These are phyloP conservation scores for Metarhizium brunneum DNA, from an alignment of 2,329 filamentous ascomycete genomes.

Conservation along the genomic window DNA sequence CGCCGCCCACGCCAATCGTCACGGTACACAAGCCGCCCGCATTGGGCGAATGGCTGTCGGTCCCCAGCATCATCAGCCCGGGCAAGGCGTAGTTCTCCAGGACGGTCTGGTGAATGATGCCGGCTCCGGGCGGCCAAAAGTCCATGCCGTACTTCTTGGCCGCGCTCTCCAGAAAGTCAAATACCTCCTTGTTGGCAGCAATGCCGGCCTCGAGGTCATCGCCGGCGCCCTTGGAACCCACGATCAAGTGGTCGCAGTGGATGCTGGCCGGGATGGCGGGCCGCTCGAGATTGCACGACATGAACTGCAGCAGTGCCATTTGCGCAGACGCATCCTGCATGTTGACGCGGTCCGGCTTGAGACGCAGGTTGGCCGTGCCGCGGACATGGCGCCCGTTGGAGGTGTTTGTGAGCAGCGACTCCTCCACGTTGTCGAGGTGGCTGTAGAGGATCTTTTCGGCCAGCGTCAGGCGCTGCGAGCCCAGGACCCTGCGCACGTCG, in stretches of 20 bases:
- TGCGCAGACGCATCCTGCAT: conserved; percentile 99
- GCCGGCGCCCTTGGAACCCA: conserved; percentile 83
- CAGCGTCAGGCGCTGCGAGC: conserved; percentile 62
- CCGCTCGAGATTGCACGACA: conserved; percentile 83
- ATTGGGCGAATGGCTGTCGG: conserved; percentile 94
- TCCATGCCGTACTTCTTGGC: conserved; percentile 87
- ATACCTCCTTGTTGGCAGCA: conserved; percentile 89
- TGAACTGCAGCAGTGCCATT: conserved; percentile 98
- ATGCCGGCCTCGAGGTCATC: conserved; percentile 79
- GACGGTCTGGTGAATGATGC: conserved; percentile 96
- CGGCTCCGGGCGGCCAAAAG: conserved; percentile 89
- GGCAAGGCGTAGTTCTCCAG: conserved; percentile 97
- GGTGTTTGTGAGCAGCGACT: conserved; percentile 74
- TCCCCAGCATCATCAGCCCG: conserved; percentile 97
- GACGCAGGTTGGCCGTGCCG: conserved; percentile 84
- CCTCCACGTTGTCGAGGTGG: conserved; percentile 82
- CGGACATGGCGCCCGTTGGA: conserved; percentile 77
- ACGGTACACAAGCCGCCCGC: conserved; percentile 90
- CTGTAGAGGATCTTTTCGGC: conserved; percentile 98
- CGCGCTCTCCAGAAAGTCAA: conserved; percentile 92
- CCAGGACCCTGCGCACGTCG: conserved; percentile 66
- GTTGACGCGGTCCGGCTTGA: conserved; percentile 93
- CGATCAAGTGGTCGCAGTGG: conserved; percentile 98
- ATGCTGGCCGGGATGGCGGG: conserved; percentile 95
- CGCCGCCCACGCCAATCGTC: conserved; percentile 93